Evolutionary conservation across 768 basidiomycete species (phyloP).

Genomic region (Mrakia hoshinonis): DNA sequence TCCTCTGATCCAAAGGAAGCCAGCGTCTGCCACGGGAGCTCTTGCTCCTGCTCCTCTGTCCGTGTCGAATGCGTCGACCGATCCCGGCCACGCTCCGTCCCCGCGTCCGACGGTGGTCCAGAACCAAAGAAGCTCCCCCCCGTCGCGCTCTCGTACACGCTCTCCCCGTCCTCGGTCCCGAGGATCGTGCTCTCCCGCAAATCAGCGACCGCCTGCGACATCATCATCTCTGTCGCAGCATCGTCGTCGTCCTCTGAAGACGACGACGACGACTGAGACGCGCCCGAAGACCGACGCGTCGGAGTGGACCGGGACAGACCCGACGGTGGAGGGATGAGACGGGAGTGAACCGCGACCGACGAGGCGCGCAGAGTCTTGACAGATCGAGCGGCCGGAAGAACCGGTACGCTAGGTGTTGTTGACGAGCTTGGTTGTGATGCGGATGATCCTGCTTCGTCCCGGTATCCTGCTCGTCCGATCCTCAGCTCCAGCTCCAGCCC

Average conservation of each 20-base stretch:
- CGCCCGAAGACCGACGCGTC: slow-evolving; percentile 26
- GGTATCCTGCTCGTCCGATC: slow-evolving; percentile 9
- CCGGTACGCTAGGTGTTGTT: neutral
- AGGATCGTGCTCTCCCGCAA: slow-evolving; percentile 32
- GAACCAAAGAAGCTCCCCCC: slow-evolving; percentile 20
- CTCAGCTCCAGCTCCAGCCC: slow-evolving; percentile 19
- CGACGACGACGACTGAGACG: slow-evolving; percentile 18
- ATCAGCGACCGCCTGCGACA: slow-evolving; percentile 42
- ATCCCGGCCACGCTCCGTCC: neutral
- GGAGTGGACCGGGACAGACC: slow-evolving; percentile 17
- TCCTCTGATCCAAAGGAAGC: slow-evolving; percentile 56
- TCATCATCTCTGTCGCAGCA: slow-evolving; percentile 35
- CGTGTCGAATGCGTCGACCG: neutral
- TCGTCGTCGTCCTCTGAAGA: slow-evolving; percentile 29
- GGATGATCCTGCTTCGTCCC: neutral
- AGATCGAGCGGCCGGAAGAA: neutral
- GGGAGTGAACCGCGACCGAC: slow-evolving; percentile 2
- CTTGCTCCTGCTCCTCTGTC: neutral
- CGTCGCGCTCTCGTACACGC: slow-evolving; percentile 27
- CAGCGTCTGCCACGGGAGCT: slow-evolving; percentile 41
- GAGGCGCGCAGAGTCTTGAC: slow-evolving; percentile 46
- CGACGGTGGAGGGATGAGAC: slow-evolving; percentile 16
- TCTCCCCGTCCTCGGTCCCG: neutral
- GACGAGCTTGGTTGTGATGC: neutral
- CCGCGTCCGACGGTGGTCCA: neutral